Conservation (phyloP, 371 early-diverging fungal species). For the Saksenaea oblongispora region DNA sequence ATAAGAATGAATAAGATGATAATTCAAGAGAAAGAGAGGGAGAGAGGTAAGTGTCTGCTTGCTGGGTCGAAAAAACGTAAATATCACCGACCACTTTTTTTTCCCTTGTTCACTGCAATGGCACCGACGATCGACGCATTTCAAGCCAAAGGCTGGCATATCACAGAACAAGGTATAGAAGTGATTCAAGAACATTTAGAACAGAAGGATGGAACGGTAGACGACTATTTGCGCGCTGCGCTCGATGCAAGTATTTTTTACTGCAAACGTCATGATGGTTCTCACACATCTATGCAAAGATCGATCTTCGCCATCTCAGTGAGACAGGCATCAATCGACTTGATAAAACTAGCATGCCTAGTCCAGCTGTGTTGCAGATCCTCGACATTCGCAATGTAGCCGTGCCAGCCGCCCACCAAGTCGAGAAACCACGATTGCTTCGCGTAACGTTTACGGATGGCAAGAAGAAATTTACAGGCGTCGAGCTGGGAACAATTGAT, state of each 20-base stretch:
- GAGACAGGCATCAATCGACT: slow-evolving; percentile 26
- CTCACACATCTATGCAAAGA: slow-evolving; percentile 19
- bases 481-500: slow-evolving; percentile 40
- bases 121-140: slow-evolving; percentile 8
- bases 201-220: slow-evolving; percentile 13
- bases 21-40: too few species aligned
- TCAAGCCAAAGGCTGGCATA: slow-evolving; percentile 16
- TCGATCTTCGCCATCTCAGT: slow-evolving; percentile 34
- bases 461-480: slow-evolving; percentile 37
- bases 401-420: slow-evolving; percentile 34
- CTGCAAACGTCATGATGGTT: not conserved
- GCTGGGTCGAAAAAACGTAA: not conserved
- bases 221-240: slow-evolving; percentile 29
- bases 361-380: slow-evolving; percentile 39
- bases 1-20: too few species aligned
- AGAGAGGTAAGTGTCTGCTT: too few species aligned
- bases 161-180: slow-evolving; percentile 20
- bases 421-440: slow-evolving; percentile 36
- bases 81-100: not conserved
- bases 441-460: slow-evolving; percentile 40
- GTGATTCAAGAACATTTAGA: slow-evolving; percentile 14
- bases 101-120: not conserved
- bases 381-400: slow-evolving; percentile 38
- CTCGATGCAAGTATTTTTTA: slow-evolving; percentile 31
- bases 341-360: slow-evolving; percentile 15